These are phyloP conservation scores for Penicillium desertorum DNA, from an alignment of 495 filamentous ascomycete genomes.

Conservation along the genomic window DNA sequence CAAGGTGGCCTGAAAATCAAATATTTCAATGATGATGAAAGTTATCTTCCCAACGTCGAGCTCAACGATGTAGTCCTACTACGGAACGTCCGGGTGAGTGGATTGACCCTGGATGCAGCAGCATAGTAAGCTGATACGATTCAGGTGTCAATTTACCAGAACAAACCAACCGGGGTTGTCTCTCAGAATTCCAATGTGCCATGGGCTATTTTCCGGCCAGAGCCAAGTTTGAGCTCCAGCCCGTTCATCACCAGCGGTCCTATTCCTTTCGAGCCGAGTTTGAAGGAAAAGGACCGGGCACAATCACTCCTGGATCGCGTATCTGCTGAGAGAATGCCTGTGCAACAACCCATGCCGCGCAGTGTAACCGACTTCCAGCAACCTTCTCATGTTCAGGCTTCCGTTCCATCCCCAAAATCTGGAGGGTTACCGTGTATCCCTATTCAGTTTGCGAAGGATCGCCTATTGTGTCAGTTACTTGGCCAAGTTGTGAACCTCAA, in stretches of 20 bases:
- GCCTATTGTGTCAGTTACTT: conserved; percentile 65
- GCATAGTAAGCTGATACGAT: conserved; percentile 4
- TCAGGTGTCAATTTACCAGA: conserved; percentile 30
- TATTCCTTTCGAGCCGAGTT: conserved; percentile 26
- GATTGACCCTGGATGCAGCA: not conserved
- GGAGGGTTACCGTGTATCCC: conserved; percentile 54
- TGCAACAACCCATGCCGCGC: conserved; percentile 12
- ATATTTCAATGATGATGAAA: conserved; percentile 46
- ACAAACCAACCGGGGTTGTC: conserved; percentile 30
- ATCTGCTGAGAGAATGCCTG: conserved; percentile 4
- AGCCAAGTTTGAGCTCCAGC: conserved; percentile 25
- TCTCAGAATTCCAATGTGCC: conserved; percentile 29
- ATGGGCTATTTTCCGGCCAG: conserved; percentile 43
- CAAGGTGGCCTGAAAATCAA: conserved; percentile 48
- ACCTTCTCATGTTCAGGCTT: conserved; percentile 15
- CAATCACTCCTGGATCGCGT: conserved; percentile 30
- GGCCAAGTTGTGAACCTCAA: conserved; percentile 74
- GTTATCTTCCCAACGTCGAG: conserved; percentile 38
- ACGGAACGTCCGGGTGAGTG: conserved; percentile 41
- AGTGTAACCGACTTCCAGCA: not conserved
- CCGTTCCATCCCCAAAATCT: conserved; percentile 9
- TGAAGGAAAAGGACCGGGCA: conserved; percentile 32
- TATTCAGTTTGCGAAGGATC: conserved; percentile 60
- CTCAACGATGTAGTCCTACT: conserved; percentile 51
- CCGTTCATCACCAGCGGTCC: conserved; percentile 35